Conservation (phyloP, 2,329 filamentous ascomycete species). For the Penicillium paneum region DNA sequence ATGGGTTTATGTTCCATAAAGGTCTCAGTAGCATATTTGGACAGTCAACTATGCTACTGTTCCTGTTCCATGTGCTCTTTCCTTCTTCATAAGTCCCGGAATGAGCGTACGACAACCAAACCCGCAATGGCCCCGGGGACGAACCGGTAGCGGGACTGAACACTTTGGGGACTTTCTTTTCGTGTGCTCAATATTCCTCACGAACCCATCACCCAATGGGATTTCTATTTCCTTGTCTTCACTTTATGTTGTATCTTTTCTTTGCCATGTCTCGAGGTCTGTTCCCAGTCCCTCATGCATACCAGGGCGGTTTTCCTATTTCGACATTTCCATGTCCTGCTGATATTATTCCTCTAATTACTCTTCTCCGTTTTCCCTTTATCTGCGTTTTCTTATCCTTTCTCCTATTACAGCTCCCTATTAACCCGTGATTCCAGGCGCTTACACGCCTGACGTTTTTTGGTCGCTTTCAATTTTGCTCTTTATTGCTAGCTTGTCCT, state of each 20-base stretch:
- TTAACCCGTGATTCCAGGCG: slow-evolving; percentile 8
- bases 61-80: slow-evolving; percentile 2
- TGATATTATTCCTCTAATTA: slow-evolving; percentile 5
- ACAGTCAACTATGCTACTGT: slow-evolving; percentile 4
- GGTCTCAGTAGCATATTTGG: slow-evolving; percentile 2
- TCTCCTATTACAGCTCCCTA: not conserved
- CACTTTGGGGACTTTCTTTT: not conserved
- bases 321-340: not conserved
- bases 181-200: slow-evolving; percentile 3
- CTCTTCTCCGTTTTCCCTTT: not conserved
- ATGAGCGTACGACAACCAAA: not conserved
- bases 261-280: not conserved
- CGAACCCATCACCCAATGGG: slow-evolving; percentile 1
- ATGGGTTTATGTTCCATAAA: slow-evolving; percentile 4
- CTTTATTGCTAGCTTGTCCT: not conserved
- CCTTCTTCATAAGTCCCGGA: not conserved
- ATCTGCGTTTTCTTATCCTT: not conserved
- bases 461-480: not conserved
- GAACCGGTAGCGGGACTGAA: not conserved
- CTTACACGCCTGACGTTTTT: slow-evolving; percentile 10
- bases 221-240: slow-evolving; percentile 2
- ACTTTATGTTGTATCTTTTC: not conserved
- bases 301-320: slow-evolving; percentile 12
- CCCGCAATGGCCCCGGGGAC: not conserved
- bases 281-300: slow-evolving; percentile 15